Conservation (phyloP, 164 flowering plant species). For the Vitis riparia region DNA sequence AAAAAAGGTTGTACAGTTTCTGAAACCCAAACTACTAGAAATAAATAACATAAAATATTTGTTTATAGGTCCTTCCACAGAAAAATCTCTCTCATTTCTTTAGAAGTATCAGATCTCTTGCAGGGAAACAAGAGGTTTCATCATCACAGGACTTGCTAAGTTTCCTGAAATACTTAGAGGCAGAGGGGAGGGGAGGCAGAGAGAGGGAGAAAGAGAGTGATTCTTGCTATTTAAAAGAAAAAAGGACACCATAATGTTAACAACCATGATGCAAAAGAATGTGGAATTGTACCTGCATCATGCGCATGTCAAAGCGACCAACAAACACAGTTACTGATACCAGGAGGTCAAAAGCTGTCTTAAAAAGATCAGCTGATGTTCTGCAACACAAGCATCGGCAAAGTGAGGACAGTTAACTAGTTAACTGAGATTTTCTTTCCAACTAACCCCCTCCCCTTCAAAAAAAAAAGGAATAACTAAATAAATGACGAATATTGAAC, state of each 20-base stretch:
- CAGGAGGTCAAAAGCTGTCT: slow-evolving; percentile 95
- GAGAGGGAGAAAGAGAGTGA: background rate
- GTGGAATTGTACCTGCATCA: slow-evolving; percentile 85
- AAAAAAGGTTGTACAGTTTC: too few relatives aligned
- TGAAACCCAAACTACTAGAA: too few relatives aligned
- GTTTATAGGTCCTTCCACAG: background rate
- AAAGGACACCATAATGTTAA: background rate
- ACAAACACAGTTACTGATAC: slow-evolving; percentile 97
- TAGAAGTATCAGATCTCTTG: background rate
- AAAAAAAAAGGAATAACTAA: background rate
- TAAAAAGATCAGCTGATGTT: slow-evolving; percentile 98
- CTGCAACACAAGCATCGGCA: slow-evolving; percentile 45
- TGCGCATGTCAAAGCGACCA: slow-evolving; percentile 99
- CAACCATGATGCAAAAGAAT: background rate
- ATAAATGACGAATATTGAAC: background rate
- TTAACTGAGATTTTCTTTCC: background rate
- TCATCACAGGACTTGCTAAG: background rate
- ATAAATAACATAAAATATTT: too few relatives aligned
- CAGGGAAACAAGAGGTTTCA: background rate
- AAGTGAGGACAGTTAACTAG: background rate
- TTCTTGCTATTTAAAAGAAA: background rate
- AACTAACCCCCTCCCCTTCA: background rate
- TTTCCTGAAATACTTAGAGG: background rate
- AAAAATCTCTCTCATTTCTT: background rate
- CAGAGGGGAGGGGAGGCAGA: background rate